Base-by-base conservation (phyloP, 169 alveolate genomes). In the Eimeria brunetti region DNA sequence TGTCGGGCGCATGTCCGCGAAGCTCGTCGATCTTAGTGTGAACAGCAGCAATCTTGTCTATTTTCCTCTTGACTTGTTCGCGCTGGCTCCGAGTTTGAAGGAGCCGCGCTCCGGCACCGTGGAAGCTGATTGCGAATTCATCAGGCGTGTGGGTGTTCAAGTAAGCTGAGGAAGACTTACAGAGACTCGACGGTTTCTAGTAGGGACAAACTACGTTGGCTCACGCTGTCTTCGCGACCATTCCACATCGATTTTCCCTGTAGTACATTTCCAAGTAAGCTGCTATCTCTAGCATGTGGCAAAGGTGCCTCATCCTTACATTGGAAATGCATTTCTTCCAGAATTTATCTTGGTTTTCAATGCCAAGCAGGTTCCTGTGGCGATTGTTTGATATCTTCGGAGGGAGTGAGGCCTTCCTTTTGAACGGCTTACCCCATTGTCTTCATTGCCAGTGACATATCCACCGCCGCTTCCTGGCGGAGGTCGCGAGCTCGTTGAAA, bases 61-160 rank as follows among this genome's bases (percentile, higher is more conserved):
- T 69, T 56, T 86, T 86, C 44, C 92, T 58, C 33, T 86, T 86
- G 46, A 86, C 92, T 36, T 86, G 92, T 86, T 86, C 92, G 81
- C 92, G 92, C 73, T 86, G 92, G 92, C 92, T 86, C 14, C 92
- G 92, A 62, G 92, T 86, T 86, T 62, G 92, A 60, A 86, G 81
- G 36, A 86, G 92, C 36, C 92, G 81, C 22, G 92, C 92, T 86
- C 92, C 92, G 18, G 92, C 78, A 11, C 92, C 92, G 22, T 86
- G 92, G 53, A 86, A 86, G 22, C 92, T 86, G 62, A 62, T 86
- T 38, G 49, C 41, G 38, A 60, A 11, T 62, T 62, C 36, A 14
- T 36, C 41, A 51, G 53, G 36, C 49, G 12, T 62, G 92, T 71
- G 30, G 46, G 64, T 14, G 38, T 33, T 18, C 6, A 38, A 53